A percentile compares a stretch with the other conserved stretches of the same genome.
These are phyloP conservation scores for Pistacia atlantica DNA, from an alignment of 345 rosid species.

Conservation along the genomic window DNA sequence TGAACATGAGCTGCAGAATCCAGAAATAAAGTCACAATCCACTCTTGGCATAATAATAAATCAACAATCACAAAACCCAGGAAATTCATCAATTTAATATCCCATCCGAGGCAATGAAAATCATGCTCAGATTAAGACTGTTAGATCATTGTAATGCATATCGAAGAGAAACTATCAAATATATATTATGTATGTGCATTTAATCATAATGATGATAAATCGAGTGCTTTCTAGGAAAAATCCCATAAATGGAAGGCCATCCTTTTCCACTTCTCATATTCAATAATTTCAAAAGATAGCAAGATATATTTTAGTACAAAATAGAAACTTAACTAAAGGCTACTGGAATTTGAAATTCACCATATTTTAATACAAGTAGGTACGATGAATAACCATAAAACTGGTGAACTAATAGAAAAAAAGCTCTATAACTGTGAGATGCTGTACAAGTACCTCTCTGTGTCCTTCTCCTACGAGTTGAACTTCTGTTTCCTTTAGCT, in stretches of 20 bases:
- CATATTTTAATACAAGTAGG: background rate
- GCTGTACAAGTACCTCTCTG: constrained; percentile 42
- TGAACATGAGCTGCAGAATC: constrained; percentile 57
- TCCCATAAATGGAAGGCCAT: background rate
- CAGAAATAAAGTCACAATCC: constrained; percentile 12
- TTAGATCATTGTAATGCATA: background rate
- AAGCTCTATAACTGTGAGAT: background rate
- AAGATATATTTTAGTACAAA: background rate
- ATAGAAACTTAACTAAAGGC: background rate
- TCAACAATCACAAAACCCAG: background rate
- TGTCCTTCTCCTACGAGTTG: constrained; percentile 51
- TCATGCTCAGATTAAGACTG: background rate
- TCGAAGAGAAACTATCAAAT: background rate
- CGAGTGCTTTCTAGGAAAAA: background rate
- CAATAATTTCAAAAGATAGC: background rate
- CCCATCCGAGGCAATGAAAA: background rate
- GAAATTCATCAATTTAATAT: background rate
- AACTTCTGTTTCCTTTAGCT: constrained; percentile 47
- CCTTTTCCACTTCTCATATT: background rate
- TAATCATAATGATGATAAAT: background rate
- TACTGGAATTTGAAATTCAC: background rate
- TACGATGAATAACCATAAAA: background rate
- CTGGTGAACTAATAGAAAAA: background rate
- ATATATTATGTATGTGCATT: background rate
- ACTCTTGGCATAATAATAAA: background rate